phyloP scores from a whole-genome alignment of 371 early-diverging fungal genomes.

The Syncephalastrum contaminatum region DNA sequence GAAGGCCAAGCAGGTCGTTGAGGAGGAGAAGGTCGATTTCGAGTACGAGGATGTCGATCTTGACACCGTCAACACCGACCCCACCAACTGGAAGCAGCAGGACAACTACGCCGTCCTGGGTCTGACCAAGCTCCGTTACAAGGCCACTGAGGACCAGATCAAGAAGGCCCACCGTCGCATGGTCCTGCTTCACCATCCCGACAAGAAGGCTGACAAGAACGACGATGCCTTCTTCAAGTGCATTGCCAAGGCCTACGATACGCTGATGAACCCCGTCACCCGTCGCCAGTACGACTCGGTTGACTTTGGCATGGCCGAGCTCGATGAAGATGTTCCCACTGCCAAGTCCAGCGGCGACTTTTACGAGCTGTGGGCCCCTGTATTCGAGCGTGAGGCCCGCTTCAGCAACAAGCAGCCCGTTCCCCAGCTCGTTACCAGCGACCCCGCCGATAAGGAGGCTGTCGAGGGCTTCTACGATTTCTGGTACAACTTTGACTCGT shows the following conservation, averaged over 20 bases:
- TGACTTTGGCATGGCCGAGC: slow-evolving; percentile 70
- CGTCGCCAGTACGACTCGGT: slow-evolving; percentile 97
- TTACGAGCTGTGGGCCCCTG: slow-evolving; percentile 83
- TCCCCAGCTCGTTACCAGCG: slow-evolving; percentile 82
- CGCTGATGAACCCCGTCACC: slow-evolving; percentile 88
- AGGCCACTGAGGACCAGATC: slow-evolving; percentile 83
- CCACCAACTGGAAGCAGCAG: slow-evolving; percentile 84
- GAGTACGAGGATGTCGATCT: slow-evolving; percentile 73
- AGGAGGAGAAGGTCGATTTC: slow-evolving; percentile 65
- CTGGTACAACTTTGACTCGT: slow-evolving; percentile 96
- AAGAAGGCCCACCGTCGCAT: slow-evolving; percentile 82
- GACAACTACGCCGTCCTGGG: slow-evolving; percentile 90
- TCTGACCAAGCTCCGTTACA: slow-evolving; percentile 75
- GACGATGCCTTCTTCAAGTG: slow-evolving; percentile 99
- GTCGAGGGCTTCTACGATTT: slow-evolving; percentile 96
- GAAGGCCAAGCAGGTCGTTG: slow-evolving; percentile 50
- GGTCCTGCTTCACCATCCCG: slow-evolving; percentile 87
- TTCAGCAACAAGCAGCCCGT: slow-evolving; percentile 90
- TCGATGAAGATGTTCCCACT: slow-evolving; percentile 59
- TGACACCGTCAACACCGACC: slow-evolving; percentile 65
- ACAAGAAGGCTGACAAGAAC: slow-evolving; percentile 86
- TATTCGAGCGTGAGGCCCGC: slow-evolving; percentile 90
- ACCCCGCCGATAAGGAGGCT: slow-evolving; percentile 68
- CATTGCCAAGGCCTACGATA: slow-evolving; percentile 96
- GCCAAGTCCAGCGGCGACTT: slow-evolving; percentile 86